phyloP scores from a whole-genome alignment of 805 yeast genomes.

The Metschnikowia aberdeeniae region DNA sequence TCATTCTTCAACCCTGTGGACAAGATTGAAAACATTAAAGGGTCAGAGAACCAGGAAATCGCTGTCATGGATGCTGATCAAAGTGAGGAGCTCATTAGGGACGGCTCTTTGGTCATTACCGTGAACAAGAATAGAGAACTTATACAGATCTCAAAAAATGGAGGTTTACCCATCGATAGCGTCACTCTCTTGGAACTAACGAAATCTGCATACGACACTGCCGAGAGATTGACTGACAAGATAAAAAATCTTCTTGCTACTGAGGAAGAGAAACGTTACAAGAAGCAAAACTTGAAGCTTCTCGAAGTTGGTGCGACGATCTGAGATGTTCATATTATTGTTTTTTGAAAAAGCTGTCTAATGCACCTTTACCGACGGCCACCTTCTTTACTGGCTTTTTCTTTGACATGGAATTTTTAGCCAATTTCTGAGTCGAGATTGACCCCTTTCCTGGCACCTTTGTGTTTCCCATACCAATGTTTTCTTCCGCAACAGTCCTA shows the following conservation, averaged over 20 bases:
- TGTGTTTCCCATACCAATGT: slow-evolving; percentile 17
- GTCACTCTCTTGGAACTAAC: slow-evolving; percentile 62
- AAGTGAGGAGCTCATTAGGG: slow-evolving; percentile 71
- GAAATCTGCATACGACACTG: slow-evolving; percentile 59
- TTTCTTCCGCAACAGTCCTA: slow-evolving; percentile 23
- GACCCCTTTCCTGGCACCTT: neutral
- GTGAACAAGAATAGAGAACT: slow-evolving; percentile 86
- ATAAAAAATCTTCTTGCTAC: slow-evolving; percentile 53
- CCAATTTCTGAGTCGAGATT: slow-evolving; percentile 19
- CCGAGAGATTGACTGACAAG: slow-evolving; percentile 58
- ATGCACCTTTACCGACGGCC: slow-evolving; percentile 60
- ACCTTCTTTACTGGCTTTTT: slow-evolving; percentile 37
- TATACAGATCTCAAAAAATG: slow-evolving; percentile 86
- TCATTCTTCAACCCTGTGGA: slow-evolving; percentile 73
- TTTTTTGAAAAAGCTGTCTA: slow-evolving; percentile 62
- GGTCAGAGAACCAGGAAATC: slow-evolving; percentile 55
- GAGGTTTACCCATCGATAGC: slow-evolving; percentile 83
- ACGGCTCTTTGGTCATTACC: slow-evolving; percentile 80
- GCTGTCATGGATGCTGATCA: slow-evolving; percentile 71
- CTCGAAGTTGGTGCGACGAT: slow-evolving; percentile 36
- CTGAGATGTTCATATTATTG: slow-evolving; percentile 17
- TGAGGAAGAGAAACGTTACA: slow-evolving; percentile 50
- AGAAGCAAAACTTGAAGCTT: slow-evolving; percentile 25
- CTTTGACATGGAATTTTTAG: slow-evolving; percentile 16
- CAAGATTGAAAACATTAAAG: slow-evolving; percentile 66